Evolutionary conservation across 2,329 filamentous ascomycete genomes (phyloP).

Genomic region (Fusarium agapanthi): DNA sequence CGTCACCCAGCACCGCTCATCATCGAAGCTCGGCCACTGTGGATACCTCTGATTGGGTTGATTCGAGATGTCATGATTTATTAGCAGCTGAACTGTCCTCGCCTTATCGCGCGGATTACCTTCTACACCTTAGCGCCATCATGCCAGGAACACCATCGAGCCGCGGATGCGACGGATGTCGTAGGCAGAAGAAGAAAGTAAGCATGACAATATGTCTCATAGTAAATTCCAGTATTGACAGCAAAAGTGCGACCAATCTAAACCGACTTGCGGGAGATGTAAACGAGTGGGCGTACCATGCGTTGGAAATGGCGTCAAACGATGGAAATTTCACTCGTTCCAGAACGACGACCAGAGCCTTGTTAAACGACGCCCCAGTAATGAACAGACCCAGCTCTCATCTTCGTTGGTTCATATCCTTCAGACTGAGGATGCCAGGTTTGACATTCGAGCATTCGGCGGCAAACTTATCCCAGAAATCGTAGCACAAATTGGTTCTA

Average conservation of each 20-base stretch:
- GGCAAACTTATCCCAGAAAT: constrained; percentile 30
- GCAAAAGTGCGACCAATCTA: constrained; percentile 17
- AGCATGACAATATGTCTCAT: not conserved
- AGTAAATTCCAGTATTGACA: not conserved
- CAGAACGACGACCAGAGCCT: not conserved
- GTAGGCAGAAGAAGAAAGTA: constrained; percentile 33
- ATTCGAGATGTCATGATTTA: not conserved
- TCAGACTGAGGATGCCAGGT: constrained; percentile 31
- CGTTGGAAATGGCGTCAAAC: constrained; percentile 29
- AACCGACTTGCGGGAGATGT: constrained; percentile 33
- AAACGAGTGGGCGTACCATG: constrained; percentile 24
- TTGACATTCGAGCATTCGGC: constrained; percentile 30
- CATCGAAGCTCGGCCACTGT: not conserved
- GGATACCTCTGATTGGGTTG: not conserved
- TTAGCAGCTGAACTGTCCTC: not conserved
- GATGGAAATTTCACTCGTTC: constrained; percentile 30
- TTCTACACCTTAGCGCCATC: not conserved
- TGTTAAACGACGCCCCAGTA: constrained; percentile 15
- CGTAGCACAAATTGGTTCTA: constrained; percentile 21
- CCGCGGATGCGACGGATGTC: constrained; percentile 25
- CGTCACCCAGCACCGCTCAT: not conserved
- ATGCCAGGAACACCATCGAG: constrained; percentile 31
- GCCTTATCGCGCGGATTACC: not conserved
- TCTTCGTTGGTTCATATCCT: constrained; percentile 31
- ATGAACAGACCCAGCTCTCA: constrained; percentile 6